Base-by-base conservation (phyloP, 352 stramenopile genomes). In the Phytopythium vexans region DNA sequence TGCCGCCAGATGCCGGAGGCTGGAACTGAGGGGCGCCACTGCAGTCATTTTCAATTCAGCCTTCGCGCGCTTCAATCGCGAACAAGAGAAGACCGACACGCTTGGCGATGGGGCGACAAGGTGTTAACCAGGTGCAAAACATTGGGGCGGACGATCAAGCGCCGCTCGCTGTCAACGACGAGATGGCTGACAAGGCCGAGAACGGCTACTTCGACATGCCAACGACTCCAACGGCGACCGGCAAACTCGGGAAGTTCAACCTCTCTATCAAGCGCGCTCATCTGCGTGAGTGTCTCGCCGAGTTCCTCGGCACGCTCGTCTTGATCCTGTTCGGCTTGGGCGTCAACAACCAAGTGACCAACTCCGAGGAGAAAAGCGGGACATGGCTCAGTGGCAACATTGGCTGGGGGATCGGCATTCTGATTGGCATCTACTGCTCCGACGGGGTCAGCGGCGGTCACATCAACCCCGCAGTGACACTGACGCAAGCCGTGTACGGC, bases 271-370 rank as follows among this genome's bases (percentile, higher is more conserved):
- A 15, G 14, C 72, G 56, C 40, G 44, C 56, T 0, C 63, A 76
- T 21, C 33, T 70, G 1, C 66, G 70, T 14, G 68, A 83, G 47
- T 83, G 72, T 47, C 60, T 69, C 43, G 44, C 70, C 1, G 72
- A 80, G 37, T 80, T 78, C 48, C 66, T 83, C 12, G 67, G 64
- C n/a, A 54, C 49, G 1, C 33, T 54, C 37, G 39, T 54, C 21
- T 15, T 47, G 21, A 49, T 42, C 16, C 40, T 1, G 47, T 64
- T 48, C 27, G 60, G 33, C 8, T 66, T 77, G 41, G 78, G 76
- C 27, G 77, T 86, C 8, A 84, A 84, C 55, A 75, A 81, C 52
- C 74, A 89, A 62, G 69, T 85, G 8, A 63, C 64, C 0, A 50
- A 86, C 1, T 83, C 71, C 32, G 58, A 68, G 1, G 64, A 62